Percentiles rank a stretch among this genome's conserved stretches.
phyloP scores from a whole-genome alignment of 345 rosid species.

The Populus deltoides region DNA sequence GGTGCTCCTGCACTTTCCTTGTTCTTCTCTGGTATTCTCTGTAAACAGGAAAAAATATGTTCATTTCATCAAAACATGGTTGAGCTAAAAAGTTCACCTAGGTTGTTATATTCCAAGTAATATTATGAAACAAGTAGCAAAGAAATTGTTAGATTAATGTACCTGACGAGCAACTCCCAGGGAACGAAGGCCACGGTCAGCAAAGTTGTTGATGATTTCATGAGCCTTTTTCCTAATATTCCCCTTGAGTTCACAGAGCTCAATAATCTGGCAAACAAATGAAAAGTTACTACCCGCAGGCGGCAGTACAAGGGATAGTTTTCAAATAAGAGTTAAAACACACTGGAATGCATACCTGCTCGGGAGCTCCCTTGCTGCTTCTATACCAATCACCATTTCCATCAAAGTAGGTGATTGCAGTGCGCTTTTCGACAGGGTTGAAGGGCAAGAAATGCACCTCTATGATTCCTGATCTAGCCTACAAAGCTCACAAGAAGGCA shows the following conservation, averaged over 20 bases:
- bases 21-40: conserved; percentile 67
- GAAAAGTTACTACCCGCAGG: neutral
- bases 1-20: conserved; percentile 71
- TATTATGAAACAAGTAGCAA: neutral
- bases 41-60: neutral
- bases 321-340: neutral
- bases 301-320: neutral
- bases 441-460: conserved; percentile 84
- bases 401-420: conserved; percentile 76
- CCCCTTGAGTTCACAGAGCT: conserved; percentile 51
- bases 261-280: conserved; percentile 47
- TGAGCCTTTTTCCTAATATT: conserved; percentile 61
- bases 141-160: neutral
- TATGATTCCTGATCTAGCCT: conserved; percentile 74
- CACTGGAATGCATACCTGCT: conserved; percentile 47
- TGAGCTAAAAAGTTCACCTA: too few species aligned
- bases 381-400: conserved; percentile 69
- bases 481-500: neutral
- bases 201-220: conserved; percentile 59
- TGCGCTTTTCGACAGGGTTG: conserved; percentile 80
- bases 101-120: neutral
- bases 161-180: conserved; percentile 83
- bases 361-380: conserved; percentile 93
- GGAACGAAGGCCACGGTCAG: conserved; percentile 83
- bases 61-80: too few species aligned